Base-by-base conservation (phyloP, 2,329 filamentous ascomycete species). In the Nakataea oryzae region DNA sequence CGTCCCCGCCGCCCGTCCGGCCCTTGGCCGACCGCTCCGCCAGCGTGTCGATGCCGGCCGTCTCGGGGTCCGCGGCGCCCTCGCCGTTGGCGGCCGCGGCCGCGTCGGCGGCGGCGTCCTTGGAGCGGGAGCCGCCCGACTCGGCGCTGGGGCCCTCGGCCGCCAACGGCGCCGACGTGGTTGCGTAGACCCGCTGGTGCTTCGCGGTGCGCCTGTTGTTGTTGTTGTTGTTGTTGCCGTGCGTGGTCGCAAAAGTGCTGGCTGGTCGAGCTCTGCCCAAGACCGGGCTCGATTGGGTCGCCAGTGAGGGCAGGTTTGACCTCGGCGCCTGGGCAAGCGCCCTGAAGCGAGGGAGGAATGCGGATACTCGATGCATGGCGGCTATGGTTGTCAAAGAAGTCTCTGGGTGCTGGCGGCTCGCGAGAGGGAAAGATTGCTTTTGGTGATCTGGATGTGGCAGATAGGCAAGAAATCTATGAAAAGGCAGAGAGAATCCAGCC, bases 1-100 rank as follows among this genome's bases (percentile, higher is more conserved):
- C 63, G 32, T 73, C 62, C 3, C 76, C 76, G 9, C 76, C 76
- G 1, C 76, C 76, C 0, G 76, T 78, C 8, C 69, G 66, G 13
- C 76, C 76, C 28, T 69, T 73, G 2, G 70, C 70, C 0, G 66
- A 65, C 14, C 68, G 69, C 0, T 67, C 64, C n/a, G 71, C 68
- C 0, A 76, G 70, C 1, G 62, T 62, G 29, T 76, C 72, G 58
- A 66, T 61, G 30, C 66, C 66, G 12, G 59, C 59, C 55, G 59
- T 54, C n/a, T 60, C 41, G 34, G 58, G 26, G 27, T 54, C 47
- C 1, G 30, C 60, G 28, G 64, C 41, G 27, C 63, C 27, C 21
- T 57, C n/a, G 28, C 27, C 34, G 54, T 26, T 11, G 24, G 54
- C 56, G 13, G 27, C 28, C 28, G 29, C 57, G 67, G 24, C 59